Evolutionary conservation across 306 rosid species (phyloP), one percentile per base, ranked within the genome.

Genomic region (Trifolium dubium): DNA sequence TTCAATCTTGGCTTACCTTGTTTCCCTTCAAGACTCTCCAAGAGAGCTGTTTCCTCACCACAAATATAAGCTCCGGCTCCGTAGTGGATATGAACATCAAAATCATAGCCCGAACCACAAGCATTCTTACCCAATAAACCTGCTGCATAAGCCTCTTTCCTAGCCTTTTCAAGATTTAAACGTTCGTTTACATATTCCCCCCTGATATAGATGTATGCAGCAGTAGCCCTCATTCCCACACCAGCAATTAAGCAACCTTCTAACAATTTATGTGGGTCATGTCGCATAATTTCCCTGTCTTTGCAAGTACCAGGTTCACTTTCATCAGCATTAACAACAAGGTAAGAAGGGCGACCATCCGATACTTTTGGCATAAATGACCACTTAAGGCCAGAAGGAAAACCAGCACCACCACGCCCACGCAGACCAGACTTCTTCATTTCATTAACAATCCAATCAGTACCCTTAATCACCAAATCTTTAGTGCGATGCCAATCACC

Each of bases 21-120:
- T 75, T 92, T 94, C 83, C 99, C 99, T 88, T 94, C 99, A 74
- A 94, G 98, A 75, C 99, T 94, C 88, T 94, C 99, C 83, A 94
- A 77, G 44, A 94, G 95, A 19, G 99, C 98, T 18, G 98, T 94
- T 82, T 94, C 99, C 85, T 94, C 99, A 46, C 99, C 99, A 62
- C 99, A 94, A 69, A 94, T 94, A 83, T 94, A 94, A 72, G 99
- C 98, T 77, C 99, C 99, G 56, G 98, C 99, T 66, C 99, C 99
- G 70, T 53, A 94, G 81, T 94, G 99, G 80, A 94, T 94, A 81
- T 94, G 93, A 39, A 94, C 98, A 75, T 94, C 98, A 84, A 92
- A 94, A 82, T 92, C 96, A 81, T 94, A 89, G 46, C 99, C 97
- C 53, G 97, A 88, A 47, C 98, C 99, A 78, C 99, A 94, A 32